Percentiles rank a stretch among this genome's conserved stretches.
These are phyloP conservation scores for Pseudopithomyces chartarum DNA, from an alignment of 2,329 filamentous ascomycete genomes.

Conservation along the genomic window DNA sequence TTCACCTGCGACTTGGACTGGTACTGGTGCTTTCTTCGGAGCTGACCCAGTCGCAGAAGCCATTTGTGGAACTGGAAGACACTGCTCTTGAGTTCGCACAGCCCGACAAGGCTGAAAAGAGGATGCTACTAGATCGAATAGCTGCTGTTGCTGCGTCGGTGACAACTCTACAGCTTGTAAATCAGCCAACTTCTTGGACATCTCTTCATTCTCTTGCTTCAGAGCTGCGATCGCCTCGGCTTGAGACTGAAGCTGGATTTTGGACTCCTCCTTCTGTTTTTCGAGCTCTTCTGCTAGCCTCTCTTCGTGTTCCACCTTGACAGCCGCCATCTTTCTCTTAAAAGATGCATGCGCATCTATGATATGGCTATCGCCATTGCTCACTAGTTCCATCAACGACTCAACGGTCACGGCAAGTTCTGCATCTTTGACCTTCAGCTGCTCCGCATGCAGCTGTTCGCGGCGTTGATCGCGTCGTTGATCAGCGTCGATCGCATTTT, in stretches of 20 bases:
- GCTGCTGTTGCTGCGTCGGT: background rate
- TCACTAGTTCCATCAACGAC: too few species aligned
- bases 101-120: too few species aligned
- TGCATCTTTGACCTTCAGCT: background rate
- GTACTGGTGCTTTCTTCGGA: background rate
- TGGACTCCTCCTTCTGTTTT: background rate
- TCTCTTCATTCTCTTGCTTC: background rate
- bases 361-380: background rate
- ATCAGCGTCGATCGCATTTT: background rate
- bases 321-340: background rate
- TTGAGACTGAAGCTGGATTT: background rate
- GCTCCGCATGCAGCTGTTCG: too few species aligned
- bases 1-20: background rate
- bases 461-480: background rate
- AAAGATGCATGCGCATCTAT: background rate
- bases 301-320: background rate
- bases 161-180: background rate
- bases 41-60: background rate
- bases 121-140: background rate
- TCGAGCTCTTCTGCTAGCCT: background rate
- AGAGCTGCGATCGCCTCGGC: background rate
- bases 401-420: background rate
- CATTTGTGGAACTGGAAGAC: too few species aligned
- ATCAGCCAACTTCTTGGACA: background rate
- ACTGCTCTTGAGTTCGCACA: too few species aligned